phyloP scores from a whole-genome alignment of 2,329 filamentous ascomycete genomes.

The Epichloe hybrida region DNA sequence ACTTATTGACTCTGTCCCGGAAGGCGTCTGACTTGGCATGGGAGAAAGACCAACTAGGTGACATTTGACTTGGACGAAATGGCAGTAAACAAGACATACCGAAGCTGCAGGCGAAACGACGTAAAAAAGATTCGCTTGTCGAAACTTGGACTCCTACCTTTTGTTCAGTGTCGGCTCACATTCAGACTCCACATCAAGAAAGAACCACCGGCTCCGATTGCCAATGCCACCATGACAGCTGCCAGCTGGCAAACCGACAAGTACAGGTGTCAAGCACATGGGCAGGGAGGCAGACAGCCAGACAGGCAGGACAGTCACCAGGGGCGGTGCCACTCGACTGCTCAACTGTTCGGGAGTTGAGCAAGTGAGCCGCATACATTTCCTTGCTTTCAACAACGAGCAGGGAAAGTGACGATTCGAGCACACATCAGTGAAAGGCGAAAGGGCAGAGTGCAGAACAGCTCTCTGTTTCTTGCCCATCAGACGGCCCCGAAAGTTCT shows the following conservation, averaged over 20 bases:
- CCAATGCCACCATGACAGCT: not conserved
- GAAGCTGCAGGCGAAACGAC: not conserved
- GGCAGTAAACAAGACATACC: not conserved
- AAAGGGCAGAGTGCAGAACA: not conserved
- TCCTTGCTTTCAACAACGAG: not conserved
- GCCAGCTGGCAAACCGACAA: conserved; percentile 3
- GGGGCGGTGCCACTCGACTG: not conserved
- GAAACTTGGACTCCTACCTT: conserved; percentile 2
- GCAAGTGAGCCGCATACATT: not conserved
- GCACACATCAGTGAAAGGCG: not conserved
- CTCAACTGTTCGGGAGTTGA: not conserved
- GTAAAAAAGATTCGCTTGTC: not conserved
- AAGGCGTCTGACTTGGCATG: not conserved
- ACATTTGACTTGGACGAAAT: not conserved
- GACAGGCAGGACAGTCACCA: not conserved
- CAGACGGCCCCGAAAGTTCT: not conserved
- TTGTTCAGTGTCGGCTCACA: conserved; percentile 5
- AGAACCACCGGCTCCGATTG: not conserved
- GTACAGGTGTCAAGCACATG: conserved; percentile 1
- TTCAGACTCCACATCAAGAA: conserved; percentile 1
- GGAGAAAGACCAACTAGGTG: not conserved
- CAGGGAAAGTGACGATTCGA: not conserved
- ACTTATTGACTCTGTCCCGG: not conserved
- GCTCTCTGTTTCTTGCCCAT: not conserved
- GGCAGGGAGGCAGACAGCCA: not conserved